Conservation (phyloP, 805 yeast species). For the Saturnispora bothae region DNA sequence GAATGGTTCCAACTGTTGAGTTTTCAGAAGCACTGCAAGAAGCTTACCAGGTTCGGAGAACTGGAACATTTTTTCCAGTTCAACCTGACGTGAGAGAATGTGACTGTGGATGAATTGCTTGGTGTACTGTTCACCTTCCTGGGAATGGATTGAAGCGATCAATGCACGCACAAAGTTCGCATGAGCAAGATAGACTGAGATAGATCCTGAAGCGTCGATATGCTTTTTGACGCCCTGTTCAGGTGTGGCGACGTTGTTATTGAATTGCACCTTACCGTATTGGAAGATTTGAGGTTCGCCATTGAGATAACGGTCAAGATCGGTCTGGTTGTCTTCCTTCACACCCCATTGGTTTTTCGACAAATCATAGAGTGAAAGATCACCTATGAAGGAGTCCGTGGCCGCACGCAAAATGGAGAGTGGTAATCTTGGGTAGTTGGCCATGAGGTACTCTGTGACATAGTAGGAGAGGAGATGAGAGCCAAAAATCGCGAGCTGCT, state of each 20-base stretch:
- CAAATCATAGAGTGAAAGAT: conserved; percentile 49
- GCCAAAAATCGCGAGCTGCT: conserved; percentile 76
- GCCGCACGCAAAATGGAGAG: conserved; percentile 65
- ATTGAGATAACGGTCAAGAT: conserved; percentile 54
- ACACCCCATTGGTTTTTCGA: conserved; percentile 80
- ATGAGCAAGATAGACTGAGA: conserved; percentile 30
- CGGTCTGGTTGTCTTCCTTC: conserved; percentile 56
- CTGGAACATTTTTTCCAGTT: conserved; percentile 61
- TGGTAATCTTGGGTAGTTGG: conserved; percentile 86
- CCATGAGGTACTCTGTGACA: conserved; percentile 60
- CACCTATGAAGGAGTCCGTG: conserved; percentile 64
- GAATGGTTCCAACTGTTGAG: conserved; percentile 66
- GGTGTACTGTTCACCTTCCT: conserved; percentile 54
- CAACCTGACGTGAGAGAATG: conserved; percentile 74
- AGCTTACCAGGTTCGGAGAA: conserved; percentile 83
- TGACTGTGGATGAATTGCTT: conserved; percentile 62
- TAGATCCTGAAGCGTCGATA: conserved; percentile 19
- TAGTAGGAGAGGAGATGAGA: conserved; percentile 65
- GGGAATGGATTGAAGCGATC: conserved; percentile 73
- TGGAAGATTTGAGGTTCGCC: conserved; percentile 58
- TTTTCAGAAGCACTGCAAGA: conserved; percentile 62
- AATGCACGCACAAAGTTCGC: conserved; percentile 74
- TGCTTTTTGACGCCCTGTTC: conserved; percentile 37
- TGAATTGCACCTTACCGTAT: conserved; percentile 58
- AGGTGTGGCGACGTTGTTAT: conserved; percentile 35